phyloP scores from a whole-genome alignment of 495 filamentous ascomycete species.

The Penicillium canescens region DNA sequence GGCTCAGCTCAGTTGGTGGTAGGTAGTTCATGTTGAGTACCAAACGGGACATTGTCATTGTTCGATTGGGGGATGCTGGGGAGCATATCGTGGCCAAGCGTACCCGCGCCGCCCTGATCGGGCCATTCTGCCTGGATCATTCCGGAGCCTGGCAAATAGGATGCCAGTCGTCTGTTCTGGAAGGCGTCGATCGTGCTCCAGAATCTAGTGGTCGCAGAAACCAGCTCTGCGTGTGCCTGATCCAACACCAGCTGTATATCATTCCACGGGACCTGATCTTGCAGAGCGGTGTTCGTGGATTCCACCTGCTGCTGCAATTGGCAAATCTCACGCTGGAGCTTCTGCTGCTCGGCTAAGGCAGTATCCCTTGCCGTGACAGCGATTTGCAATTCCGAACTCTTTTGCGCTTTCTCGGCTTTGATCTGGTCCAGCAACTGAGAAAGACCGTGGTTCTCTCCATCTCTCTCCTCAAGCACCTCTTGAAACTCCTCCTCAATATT shows the following conservation, averaged over 20 bases:
- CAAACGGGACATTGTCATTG: not conserved
- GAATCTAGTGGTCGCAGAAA: constrained; percentile 11
- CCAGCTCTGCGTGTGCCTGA: constrained; percentile 13
- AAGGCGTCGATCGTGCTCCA: constrained; percentile 8
- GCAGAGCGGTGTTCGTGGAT: constrained; percentile 9
- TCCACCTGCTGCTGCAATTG: constrained; percentile 15
- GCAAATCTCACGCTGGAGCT: constrained; percentile 3
- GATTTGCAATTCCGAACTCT: not conserved
- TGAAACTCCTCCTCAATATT: not conserved
- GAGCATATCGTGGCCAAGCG: not conserved
- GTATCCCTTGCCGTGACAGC: not conserved
- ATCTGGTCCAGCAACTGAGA: not conserved
- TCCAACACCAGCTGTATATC: constrained; percentile 14
- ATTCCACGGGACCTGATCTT: constrained; percentile 15
- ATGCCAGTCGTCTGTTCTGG: constrained; percentile 14
- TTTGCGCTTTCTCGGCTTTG: not conserved
- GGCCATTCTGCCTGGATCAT: constrained; percentile 11
- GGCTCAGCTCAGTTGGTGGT: too few species aligned
- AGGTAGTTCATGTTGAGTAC: not conserved
- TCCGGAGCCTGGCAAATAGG: constrained; percentile 14
- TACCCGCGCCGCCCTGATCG: not conserved
- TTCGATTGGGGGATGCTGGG: not conserved
- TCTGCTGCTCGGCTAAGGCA: constrained; percentile 3
- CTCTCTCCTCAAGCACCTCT: not conserved
- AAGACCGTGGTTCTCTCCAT: not conserved